Conservation (phyloP, 2,329 filamentous ascomycete genomes). For the Fonsecaea pugnacius region DNA sequence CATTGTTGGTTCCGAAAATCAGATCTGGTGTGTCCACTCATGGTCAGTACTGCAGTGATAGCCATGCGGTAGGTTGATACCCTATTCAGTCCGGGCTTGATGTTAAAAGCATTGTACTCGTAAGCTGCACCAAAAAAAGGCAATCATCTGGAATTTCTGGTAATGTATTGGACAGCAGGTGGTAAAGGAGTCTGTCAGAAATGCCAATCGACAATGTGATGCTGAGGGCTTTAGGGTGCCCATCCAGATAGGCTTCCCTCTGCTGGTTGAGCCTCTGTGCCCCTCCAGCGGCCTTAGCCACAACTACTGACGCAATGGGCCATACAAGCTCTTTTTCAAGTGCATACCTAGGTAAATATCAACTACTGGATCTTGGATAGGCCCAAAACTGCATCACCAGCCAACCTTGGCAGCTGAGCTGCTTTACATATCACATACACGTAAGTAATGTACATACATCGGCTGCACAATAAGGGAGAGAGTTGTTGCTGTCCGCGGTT, state of each 20-base stretch:
- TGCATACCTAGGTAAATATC: background rate
- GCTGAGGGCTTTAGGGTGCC: background rate
- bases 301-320: background rate
- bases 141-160: background rate
- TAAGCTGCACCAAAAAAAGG: background rate
- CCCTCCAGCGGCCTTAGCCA: background rate
- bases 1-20: background rate
- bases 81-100: background rate
- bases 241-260: background rate
- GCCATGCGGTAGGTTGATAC: background rate
- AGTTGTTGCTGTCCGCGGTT: background rate
- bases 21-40: conserved; percentile 2
- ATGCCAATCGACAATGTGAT: background rate
- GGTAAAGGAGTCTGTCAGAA: background rate
- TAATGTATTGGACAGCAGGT: background rate
- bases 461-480: background rate
- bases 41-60: background rate
- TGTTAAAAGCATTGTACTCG: background rate
- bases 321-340: too few species aligned
- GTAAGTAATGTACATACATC: background rate
- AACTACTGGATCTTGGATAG: background rate
- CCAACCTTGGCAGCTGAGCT: conserved; percentile 1
- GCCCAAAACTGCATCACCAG: background rate
- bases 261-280: background rate
- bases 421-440: background rate